Base-by-base conservation (phyloP, 2,329 filamentous ascomycete genomes). In the Fusarium continuum region DNA sequence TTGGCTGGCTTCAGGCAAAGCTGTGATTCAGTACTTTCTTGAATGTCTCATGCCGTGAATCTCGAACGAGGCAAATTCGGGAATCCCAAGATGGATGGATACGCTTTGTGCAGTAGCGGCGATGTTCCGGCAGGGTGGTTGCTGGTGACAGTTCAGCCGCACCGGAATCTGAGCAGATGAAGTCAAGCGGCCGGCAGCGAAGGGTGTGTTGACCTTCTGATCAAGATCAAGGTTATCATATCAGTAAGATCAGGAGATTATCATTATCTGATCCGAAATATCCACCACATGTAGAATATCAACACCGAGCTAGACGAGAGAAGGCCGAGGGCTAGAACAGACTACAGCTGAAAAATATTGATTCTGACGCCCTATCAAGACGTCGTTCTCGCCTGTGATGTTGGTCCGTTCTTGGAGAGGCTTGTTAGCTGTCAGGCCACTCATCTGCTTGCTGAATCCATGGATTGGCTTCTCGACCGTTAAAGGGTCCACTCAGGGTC, bases 381-480 rank as follows among this genome's bases (percentile, higher is more conserved):
- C 48, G 28, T 38, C 11, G 22, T 29, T 26, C 22, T 61, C 45
- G 28, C 23, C 19, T 61, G 19, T 47, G 55, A 16, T 54, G 22
- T 22, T 43, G 26, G 34, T 17, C 20, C 17, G 31, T 20, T 52
- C 23, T 39, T 32, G 54, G 31, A 40, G 10, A 16, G 23, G 16
- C 31, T 36, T 23, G 38, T 39, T 31, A 20, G 31, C 34, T 40
- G 36, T 65, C 52, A 50, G 44, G 34, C 48, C 62, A 65, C 43
- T 19, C 28, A n/a, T 43, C 40, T 28, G 10, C 19, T 22, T 28
- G 26, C 35, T 28, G 19, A n/a, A 17, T 38, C 16, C 52, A 55
- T 60, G 45, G 53, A 66, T 51, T 59, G 40, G 53, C 62, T 66
- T 65, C 62, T 63, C 57, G 62, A 65, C 62, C 57, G 57, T 55